Evolutionary conservation across 2,329 filamentous ascomycete species (phyloP).

Genomic region (Claviceps lovelessii): DNA sequence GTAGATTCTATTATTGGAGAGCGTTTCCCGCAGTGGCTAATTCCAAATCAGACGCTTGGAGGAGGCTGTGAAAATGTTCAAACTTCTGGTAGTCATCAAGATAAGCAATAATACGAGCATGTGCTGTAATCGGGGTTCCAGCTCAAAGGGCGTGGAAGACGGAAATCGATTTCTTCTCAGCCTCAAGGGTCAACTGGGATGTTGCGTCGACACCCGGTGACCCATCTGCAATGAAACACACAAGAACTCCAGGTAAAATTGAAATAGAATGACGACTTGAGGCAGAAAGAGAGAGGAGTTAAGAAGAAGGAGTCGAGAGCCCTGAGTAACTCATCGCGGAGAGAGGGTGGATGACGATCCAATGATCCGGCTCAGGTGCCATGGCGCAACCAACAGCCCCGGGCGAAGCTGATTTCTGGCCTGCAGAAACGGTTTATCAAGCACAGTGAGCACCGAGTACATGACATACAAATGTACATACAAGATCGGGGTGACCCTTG

Average conservation of each 20-base stretch:
- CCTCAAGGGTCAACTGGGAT: constrained; percentile 9
- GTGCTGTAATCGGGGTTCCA: constrained; percentile 2
- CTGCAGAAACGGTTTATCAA: constrained; percentile 1
- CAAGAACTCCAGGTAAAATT: constrained; percentile 5
- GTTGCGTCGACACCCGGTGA: constrained; percentile 9
- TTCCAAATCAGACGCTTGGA: background rate
- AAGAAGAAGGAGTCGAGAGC: background rate
- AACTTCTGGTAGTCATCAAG: background rate
- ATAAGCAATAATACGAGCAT: constrained; percentile 2
- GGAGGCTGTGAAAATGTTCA: constrained; percentile 7
- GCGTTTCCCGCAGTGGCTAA: background rate
- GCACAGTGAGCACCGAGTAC: background rate
- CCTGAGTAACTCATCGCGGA: constrained; percentile 1
- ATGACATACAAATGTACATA: too few species aligned
- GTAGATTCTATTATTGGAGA: constrained; percentile 3
- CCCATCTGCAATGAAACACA: constrained; percentile 12
- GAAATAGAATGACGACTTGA: constrained; percentile 4
- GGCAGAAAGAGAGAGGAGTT: constrained; percentile 1
- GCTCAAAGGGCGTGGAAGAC: background rate
- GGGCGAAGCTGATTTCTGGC: constrained; percentile 4
- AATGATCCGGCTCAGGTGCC: constrained; percentile 4
- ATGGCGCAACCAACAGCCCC: constrained; percentile 5
- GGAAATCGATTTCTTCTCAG: constrained; percentile 6
- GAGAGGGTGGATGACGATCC: constrained; percentile 2
- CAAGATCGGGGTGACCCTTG: background rate